Conservation (phyloP, 441 rosid genomes). For the Manihot esculenta region DNA sequence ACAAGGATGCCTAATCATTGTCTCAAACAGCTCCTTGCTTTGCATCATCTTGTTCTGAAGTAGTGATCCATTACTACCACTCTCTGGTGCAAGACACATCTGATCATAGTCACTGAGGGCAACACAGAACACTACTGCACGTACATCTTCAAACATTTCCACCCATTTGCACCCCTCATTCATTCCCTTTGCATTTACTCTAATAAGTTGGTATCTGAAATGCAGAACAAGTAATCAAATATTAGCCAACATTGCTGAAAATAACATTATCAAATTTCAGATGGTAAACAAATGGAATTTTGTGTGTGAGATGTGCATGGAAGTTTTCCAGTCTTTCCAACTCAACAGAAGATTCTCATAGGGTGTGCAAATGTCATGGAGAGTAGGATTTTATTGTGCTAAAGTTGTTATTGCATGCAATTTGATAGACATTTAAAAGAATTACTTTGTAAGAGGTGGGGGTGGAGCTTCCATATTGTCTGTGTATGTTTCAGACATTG, state of each 20-base stretch:
- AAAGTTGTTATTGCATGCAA: neutral
- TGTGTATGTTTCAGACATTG: constrained; percentile 82
- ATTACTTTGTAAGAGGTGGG: constrained; percentile 68
- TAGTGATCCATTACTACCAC: constrained; percentile 48
- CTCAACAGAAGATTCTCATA: neutral
- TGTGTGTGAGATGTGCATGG: too few species aligned
- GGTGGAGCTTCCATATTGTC: constrained; percentile 67
- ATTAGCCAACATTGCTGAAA: neutral
- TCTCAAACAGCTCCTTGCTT: constrained; percentile 84
- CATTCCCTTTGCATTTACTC: constrained; percentile 91
- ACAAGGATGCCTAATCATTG: constrained; percentile 80
- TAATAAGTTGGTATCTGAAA: constrained; percentile 82
- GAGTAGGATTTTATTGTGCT: neutral
- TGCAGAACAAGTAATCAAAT: constrained; percentile 2
- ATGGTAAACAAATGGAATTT: neutral
- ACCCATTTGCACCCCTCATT: constrained; percentile 99
- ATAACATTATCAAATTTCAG: neutral
- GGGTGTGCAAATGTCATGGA: neutral
- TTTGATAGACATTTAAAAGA: neutral
- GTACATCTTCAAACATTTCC: constrained; percentile 97
- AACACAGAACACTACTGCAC: constrained; percentile 79
- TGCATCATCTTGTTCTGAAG: constrained; percentile 87
- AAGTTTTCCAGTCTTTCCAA: neutral
- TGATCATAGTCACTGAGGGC: constrained; percentile 90
- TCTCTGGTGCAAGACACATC: constrained; percentile 48